Percentiles rank a stretch among this genome's conserved stretches.
Evolutionary conservation across 441 rosid genomes (phyloP).

Genomic region (Arabidopsis lyrata): DNA sequence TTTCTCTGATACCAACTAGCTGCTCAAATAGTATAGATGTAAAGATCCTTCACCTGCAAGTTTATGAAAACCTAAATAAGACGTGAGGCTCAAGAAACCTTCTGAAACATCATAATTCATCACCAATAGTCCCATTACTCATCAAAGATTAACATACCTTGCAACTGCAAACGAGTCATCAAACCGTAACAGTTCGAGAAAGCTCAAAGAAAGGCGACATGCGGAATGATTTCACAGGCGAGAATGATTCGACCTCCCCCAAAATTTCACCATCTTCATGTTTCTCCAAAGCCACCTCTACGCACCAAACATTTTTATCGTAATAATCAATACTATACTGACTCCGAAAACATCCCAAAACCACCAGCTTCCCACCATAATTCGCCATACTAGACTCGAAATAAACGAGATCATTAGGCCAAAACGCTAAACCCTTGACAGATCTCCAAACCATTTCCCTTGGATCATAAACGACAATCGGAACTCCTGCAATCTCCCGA

Average conservation of each 20-base stretch:
- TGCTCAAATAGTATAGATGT: neutral
- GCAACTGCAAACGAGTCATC: neutral
- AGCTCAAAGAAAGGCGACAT: neutral
- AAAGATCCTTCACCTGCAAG: neutral
- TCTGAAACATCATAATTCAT: neutral
- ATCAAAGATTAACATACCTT: constrained; percentile 2
- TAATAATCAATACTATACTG: neutral
- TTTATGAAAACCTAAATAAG: neutral
- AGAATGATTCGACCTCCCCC: neutral
- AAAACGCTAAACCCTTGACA: neutral
- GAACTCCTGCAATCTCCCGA: rapidly evolving
- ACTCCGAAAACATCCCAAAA: neutral
- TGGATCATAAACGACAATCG: neutral
- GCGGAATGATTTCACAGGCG: neutral
- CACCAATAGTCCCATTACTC: neutral
- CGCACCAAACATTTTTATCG: neutral
- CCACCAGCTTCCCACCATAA: constrained; percentile 6
- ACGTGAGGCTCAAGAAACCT: neutral
- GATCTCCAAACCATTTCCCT: neutral
- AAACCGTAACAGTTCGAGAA: constrained; percentile 16
- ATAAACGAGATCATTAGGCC: neutral
- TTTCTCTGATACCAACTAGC: neutral
- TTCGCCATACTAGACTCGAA: neutral
- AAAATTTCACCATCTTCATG: neutral
- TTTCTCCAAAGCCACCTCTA: constrained; percentile 12